Evolutionary conservation across 208 protist genomes (phyloP).

Genomic region (Trichomonas gallinae): DNA sequence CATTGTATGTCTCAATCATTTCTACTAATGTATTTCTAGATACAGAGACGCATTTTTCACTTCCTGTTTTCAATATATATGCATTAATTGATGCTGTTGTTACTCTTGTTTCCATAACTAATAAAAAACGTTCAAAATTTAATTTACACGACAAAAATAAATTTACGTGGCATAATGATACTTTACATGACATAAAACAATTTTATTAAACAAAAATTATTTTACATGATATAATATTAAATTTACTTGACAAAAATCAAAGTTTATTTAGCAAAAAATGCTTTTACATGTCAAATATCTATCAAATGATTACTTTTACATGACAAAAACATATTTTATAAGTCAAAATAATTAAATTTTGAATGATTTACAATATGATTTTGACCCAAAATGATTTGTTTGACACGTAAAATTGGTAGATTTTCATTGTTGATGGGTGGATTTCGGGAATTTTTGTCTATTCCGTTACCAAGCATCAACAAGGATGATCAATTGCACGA

Average conservation of each 20-base stretch:
- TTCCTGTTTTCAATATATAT: background rate
- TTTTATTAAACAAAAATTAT: background rate
- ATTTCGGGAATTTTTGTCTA: background rate
- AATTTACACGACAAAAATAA: background rate
- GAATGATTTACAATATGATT: too few species aligned
- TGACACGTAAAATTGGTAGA: too few species aligned
- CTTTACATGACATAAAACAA: too few species aligned
- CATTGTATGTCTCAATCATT: conserved; percentile 1
- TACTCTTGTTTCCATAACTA: background rate
- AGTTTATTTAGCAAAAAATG: too few species aligned
- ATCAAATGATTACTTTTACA: too few species aligned
- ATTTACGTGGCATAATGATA: too few species aligned
- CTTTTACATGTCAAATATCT: too few species aligned
- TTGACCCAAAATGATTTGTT: too few species aligned
- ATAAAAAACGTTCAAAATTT: background rate
- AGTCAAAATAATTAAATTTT: too few species aligned
- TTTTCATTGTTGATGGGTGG: background rate
- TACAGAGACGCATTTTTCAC: background rate
- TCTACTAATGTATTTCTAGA: background rate
- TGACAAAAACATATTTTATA: too few species aligned
- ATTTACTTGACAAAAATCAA: background rate
- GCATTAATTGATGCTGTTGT: background rate
- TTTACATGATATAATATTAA: background rate
- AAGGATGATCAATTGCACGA: background rate
- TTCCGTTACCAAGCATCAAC: background rate